Conservation (phyloP, 2,329 filamentous ascomycete genomes). For the Acrocalymma vagum region DNA sequence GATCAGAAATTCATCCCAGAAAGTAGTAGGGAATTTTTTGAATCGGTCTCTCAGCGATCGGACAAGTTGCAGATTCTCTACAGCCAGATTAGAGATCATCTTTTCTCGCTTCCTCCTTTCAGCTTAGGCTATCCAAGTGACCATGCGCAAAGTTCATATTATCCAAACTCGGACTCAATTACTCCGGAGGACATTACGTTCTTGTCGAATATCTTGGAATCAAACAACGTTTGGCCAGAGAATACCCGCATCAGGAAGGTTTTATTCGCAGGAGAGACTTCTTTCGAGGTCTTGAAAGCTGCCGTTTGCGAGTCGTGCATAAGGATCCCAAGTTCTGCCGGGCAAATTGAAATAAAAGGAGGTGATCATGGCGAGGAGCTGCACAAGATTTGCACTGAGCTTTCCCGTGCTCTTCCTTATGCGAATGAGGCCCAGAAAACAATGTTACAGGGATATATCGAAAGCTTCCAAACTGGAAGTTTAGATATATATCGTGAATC, state of each 20-base stretch:
- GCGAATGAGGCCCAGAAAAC: slow-evolving; percentile 78
- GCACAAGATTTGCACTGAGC: slow-evolving; percentile 64
- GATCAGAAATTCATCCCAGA: slow-evolving; percentile 85
- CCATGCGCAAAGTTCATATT: slow-evolving; percentile 17
- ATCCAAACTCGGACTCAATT: slow-evolving; percentile 12
- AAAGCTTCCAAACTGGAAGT: slow-evolving; percentile 78
- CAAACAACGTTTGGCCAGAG: slow-evolving; percentile 15
- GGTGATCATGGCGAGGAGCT: slow-evolving; percentile 79
- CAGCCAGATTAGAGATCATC: slow-evolving; percentile 3
- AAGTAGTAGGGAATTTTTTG: slow-evolving; percentile 8
- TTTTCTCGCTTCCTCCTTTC: slow-evolving; percentile 12
- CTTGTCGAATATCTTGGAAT: slow-evolving; percentile 10
- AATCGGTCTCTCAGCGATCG: slow-evolving; percentile 9
- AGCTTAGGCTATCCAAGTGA: slow-evolving; percentile 16
- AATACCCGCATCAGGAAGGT: slow-evolving; percentile 24
- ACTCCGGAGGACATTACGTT: slow-evolving; percentile 14
- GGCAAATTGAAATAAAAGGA: slow-evolving; percentile 70
- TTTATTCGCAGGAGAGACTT: not conserved
- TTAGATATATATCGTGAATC: slow-evolving; percentile 81
- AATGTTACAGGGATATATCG: slow-evolving; percentile 77
- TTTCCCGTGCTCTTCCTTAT: slow-evolving; percentile 66
- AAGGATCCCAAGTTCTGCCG: slow-evolving; percentile 71
- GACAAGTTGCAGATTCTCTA: slow-evolving; percentile 8
- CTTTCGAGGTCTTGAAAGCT: slow-evolving; percentile 35
- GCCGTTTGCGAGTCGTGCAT: slow-evolving; percentile 73